phyloP scores from a whole-genome alignment of 768 basidiomycete species.

The Hebeloma cylindrosporum region DNA sequence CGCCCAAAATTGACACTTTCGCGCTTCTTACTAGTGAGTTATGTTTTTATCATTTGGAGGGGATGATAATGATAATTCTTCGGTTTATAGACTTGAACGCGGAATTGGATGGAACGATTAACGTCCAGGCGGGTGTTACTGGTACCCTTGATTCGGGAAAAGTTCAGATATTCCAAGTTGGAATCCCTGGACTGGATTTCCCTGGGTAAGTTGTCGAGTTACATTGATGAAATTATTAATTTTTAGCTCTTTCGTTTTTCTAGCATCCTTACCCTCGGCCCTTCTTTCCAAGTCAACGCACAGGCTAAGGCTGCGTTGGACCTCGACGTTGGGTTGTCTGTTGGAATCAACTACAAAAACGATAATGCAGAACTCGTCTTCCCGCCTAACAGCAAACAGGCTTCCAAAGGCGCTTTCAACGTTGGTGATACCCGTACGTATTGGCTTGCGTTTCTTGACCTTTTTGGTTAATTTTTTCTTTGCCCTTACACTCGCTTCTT shows the following conservation, averaged over 20 bases:
- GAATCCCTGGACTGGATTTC: slow-evolving; percentile 50
- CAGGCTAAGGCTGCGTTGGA: slow-evolving; percentile 36
- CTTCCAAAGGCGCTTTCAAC: slow-evolving; percentile 28
- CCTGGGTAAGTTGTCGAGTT: slow-evolving; percentile 38
- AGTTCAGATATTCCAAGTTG: slow-evolving; percentile 38
- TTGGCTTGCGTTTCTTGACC: background rate
- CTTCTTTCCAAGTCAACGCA: slow-evolving; percentile 44
- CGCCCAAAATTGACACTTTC: slow-evolving; percentile 39
- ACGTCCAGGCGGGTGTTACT: slow-evolving; percentile 35
- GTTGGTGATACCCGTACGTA: slow-evolving; percentile 44
- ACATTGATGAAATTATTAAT: too few species aligned
- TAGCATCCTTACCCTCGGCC: slow-evolving; percentile 47
- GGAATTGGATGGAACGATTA: slow-evolving; percentile 38
- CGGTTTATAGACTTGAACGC: slow-evolving; percentile 33
- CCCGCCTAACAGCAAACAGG: slow-evolving; percentile 34
- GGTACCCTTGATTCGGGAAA: slow-evolving; percentile 45
- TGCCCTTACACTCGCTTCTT: background rate
- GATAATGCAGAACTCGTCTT: slow-evolving; percentile 42
- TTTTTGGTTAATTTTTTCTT: background rate
- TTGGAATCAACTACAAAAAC: slow-evolving; percentile 46
- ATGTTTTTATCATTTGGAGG: background rate
- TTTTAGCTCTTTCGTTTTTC: background rate
- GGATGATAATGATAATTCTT: background rate
- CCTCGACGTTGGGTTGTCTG: slow-evolving; percentile 37
- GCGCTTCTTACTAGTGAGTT: slow-evolving; percentile 34